These are phyloP conservation scores for Pseudogymnoascus sp. DNA, from an alignment of 2,329 filamentous ascomycete genomes.

Conservation along the genomic window DNA sequence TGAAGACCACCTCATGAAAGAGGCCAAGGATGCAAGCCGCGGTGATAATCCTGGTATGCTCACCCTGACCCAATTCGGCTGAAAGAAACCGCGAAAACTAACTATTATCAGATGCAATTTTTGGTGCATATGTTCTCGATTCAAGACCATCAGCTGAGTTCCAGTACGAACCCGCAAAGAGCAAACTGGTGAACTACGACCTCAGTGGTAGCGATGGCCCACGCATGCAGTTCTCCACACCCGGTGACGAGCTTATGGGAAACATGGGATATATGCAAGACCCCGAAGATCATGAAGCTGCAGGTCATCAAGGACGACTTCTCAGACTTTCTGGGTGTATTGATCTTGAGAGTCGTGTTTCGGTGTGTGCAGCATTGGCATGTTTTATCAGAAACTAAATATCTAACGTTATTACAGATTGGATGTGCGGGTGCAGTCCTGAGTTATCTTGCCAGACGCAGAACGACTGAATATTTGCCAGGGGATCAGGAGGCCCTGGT, in stretches of 20 bases:
- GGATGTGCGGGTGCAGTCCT: constrained; percentile 85
- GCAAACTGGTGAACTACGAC: constrained; percentile 56
- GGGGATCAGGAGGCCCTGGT: constrained; percentile 48
- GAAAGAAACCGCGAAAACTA: not conserved
- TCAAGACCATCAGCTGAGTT: constrained; percentile 69
- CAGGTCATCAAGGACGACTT: constrained; percentile 55
- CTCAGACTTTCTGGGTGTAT: constrained; percentile 65
- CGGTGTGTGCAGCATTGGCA: constrained; percentile 41
- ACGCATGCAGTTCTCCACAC: constrained; percentile 56
- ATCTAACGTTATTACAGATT: constrained; percentile 35
- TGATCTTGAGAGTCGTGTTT: constrained; percentile 66
- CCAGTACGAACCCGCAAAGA: constrained; percentile 57
- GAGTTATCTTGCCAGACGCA: constrained; percentile 66
- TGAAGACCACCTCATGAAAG: constrained; percentile 28
- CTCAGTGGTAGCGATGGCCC: constrained; percentile 37
- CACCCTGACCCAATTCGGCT: no score
- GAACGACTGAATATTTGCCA: constrained; percentile 56
- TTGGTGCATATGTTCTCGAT: constrained; percentile 50
- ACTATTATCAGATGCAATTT: constrained; percentile 31
- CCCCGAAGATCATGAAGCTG: constrained; percentile 36
- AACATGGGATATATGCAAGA: constrained; percentile 26
- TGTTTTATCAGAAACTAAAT: not conserved
- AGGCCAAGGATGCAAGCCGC: constrained; percentile 26
- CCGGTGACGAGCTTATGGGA: constrained; percentile 39
- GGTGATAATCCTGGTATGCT: constrained; percentile 11